Percentiles rank a stretch among this genome's conserved stretches.
Conservation (phyloP, 139 green algal species). For the Limnomonas spitsbergensis region DNA sequence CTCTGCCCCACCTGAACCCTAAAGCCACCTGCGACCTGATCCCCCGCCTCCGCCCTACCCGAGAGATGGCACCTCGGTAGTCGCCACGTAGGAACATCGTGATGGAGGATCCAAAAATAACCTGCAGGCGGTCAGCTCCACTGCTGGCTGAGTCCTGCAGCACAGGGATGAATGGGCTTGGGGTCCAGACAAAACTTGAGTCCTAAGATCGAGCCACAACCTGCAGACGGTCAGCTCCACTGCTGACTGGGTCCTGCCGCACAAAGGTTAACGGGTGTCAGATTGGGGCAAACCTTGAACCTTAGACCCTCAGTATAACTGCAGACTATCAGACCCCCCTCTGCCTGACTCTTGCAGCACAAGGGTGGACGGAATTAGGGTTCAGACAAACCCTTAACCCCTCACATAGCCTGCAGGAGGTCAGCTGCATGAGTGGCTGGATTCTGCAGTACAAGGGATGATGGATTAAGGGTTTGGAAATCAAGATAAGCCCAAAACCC, state of each 20-base stretch:
- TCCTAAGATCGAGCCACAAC: not conserved
- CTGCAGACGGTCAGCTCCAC: not conserved
- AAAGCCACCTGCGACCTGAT: too few relatives aligned
- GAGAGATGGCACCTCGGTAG: slow-evolving; percentile 27
- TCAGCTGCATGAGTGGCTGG: too few relatives aligned
- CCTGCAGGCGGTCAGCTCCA: not conserved
- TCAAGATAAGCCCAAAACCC: not conserved
- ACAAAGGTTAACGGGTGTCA: not conserved
- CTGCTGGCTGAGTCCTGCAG: not conserved
- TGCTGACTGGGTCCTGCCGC: too few relatives aligned
- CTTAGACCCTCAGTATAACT: not conserved
- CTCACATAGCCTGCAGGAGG: not conserved
- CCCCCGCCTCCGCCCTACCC: too few relatives aligned
- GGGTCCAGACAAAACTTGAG: not conserved
- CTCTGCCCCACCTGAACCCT: too few relatives aligned
- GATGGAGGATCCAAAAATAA: slow-evolving; percentile 32
- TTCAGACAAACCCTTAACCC: not conserved
- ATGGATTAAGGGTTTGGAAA: not conserved
- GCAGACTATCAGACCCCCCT: too few relatives aligned
- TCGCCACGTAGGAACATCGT: slow-evolving; percentile 38
- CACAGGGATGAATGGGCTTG: not conserved
- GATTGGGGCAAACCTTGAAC: not conserved
- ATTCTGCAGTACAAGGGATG: too few relatives aligned
- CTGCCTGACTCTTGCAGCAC: too few relatives aligned
- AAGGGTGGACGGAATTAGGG: not conserved